Evolutionary conservation across 768 basidiomycete species (phyloP).

Genomic region (Russula foetens): DNA sequence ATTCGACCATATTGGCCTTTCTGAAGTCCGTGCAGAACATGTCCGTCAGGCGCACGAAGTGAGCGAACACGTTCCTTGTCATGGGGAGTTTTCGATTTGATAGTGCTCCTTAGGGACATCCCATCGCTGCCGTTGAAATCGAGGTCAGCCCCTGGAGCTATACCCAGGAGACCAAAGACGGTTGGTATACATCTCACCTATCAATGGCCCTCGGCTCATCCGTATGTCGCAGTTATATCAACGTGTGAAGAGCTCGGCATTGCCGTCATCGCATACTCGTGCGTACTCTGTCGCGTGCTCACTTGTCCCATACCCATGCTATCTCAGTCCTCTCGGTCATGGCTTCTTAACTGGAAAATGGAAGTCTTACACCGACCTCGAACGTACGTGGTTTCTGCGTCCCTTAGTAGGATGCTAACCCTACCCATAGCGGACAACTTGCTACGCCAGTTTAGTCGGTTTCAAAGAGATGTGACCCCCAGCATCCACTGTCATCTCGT

Average conservation of each 20-base stretch:
- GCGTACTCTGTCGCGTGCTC: neutral
- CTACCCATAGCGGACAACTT: constrained; percentile 28
- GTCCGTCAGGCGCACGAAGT: constrained; percentile 31
- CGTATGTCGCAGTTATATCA: constrained; percentile 34
- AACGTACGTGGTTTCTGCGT: constrained; percentile 19
- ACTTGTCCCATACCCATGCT: neutral
- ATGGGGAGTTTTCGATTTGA: neutral
- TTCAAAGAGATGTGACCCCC: constrained; percentile 30
- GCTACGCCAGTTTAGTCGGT: constrained; percentile 29
- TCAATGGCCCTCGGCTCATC: neutral
- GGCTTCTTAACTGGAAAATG: constrained; percentile 44
- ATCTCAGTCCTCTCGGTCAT: constrained; percentile 36
- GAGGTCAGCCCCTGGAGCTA: constrained; percentile 60
- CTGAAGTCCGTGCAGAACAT: constrained; percentile 44
- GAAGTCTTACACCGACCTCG: constrained; percentile 29
- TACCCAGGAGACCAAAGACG: constrained; percentile 42
- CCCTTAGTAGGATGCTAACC: neutral
- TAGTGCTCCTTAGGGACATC: constrained; percentile 2
- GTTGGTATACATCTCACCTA: constrained; percentile 21
- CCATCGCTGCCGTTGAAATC: constrained; percentile 53
- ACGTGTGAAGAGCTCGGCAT: constrained; percentile 47
- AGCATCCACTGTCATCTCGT: neutral
- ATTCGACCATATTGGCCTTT: constrained; percentile 53
- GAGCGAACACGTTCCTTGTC: constrained; percentile 35
- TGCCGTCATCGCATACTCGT: constrained; percentile 50